A percentile compares a stretch with the other conserved stretches of the same genome.
Evolutionary conservation across 2,329 filamentous ascomycete species (phyloP).

Genomic region (Zymoseptoria passerinii): DNA sequence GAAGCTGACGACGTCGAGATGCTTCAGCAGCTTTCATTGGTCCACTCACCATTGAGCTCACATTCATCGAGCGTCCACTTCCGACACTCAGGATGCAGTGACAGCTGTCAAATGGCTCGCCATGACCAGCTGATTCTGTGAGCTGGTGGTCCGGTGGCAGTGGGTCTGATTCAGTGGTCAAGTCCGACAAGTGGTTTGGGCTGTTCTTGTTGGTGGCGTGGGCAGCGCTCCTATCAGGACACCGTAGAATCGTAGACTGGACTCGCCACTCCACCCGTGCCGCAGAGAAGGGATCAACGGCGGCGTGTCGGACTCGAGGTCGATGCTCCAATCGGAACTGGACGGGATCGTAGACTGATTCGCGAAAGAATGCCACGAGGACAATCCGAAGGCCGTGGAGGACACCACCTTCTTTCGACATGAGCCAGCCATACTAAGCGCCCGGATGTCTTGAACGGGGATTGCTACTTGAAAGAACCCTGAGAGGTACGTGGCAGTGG

Average conservation of each 20-base stretch:
- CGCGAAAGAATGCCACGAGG: not conserved
- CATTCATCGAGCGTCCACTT: not conserved
- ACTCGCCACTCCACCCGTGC: not conserved
- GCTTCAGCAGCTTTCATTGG: not conserved
- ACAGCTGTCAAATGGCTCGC: not conserved
- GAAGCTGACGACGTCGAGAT: not conserved
- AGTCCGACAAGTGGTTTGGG: not conserved
- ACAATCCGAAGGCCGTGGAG: not conserved
- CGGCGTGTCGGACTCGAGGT: not conserved
- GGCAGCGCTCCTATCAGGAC: not conserved
- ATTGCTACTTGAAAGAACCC: not conserved
- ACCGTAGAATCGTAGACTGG: not conserved
- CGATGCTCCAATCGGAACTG: not conserved
- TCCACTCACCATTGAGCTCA: not conserved
- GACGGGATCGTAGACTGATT: not conserved
- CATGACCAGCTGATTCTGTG: not conserved
- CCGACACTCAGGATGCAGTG: not conserved
- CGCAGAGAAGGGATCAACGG: not conserved
- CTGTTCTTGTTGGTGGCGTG: not conserved
- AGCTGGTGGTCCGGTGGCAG: not conserved
- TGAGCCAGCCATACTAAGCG: no score
- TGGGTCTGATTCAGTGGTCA: not conserved
- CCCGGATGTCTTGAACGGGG: no score
- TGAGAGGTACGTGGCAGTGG: not conserved
- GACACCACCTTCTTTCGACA: no score